Percentiles rank a stretch among this genome's conserved stretches.
phyloP scores from a whole-genome alignment of 805 yeast genomes.

The Tetrapisispora nanseiensis region DNA sequence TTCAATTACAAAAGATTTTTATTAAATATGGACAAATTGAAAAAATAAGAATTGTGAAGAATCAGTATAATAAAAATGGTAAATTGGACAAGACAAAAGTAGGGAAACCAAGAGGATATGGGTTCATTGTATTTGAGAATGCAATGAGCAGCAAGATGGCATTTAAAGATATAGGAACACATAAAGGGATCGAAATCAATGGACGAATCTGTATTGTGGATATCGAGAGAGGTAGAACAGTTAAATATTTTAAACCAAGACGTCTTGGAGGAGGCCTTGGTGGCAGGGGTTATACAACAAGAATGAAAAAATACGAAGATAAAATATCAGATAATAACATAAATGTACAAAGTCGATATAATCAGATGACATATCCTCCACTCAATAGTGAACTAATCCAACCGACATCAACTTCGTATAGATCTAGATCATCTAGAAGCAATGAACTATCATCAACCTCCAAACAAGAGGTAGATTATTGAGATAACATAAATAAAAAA shows the following conservation, averaged over 20 bases:
- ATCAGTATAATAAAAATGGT: conserved; percentile 33
- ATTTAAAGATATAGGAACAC: conserved; percentile 38
- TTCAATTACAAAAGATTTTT: conserved; percentile 57
- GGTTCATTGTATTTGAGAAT: conserved; percentile 60
- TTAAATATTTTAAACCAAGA: conserved; percentile 60
- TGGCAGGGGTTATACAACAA: conserved; percentile 50
- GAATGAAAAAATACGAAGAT: background rate
- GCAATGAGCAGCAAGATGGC: conserved; percentile 56
- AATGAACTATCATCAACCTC: conserved; percentile 2
- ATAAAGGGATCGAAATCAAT: conserved; percentile 41
- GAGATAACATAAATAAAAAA: background rate
- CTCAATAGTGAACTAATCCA: background rate
- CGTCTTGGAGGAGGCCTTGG: conserved; percentile 91
- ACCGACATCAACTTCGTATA: conserved; percentile 6
- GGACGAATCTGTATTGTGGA: conserved; percentile 57
- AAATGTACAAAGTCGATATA: background rate
- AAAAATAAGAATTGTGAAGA: conserved; percentile 46
- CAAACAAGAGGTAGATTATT: conserved; percentile 16
- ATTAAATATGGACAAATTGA: conserved; percentile 63
- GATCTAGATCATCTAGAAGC: conserved; percentile 18
- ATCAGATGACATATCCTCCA: background rate
- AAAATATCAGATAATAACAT: background rate
- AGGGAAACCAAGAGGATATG: conserved; percentile 65
- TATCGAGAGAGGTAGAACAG: conserved; percentile 57
- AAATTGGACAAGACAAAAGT: background rate